Evolutionary conservation across 345 rosid genomes (phyloP).

Genomic region (Turritis glabra): DNA sequence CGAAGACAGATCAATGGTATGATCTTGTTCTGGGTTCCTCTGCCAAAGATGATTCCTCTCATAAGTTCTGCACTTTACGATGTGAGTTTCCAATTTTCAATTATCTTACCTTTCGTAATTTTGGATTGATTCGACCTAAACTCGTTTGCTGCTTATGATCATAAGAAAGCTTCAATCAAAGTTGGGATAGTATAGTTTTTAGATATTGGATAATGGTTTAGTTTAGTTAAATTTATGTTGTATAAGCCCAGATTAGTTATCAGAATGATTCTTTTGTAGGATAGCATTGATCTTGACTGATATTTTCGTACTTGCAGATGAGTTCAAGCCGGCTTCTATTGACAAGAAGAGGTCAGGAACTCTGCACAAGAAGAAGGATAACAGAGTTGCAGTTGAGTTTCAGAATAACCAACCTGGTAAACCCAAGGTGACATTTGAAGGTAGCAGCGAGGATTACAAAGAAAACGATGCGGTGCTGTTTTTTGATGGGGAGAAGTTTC

Average conservation of each 20-base stretch:
- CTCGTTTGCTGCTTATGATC: neutral
- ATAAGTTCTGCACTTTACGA: constrained; percentile 67
- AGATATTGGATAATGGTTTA: neutral
- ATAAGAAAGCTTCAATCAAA: neutral
- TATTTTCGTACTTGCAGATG: constrained; percentile 50
- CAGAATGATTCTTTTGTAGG: neutral
- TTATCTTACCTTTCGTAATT: neutral
- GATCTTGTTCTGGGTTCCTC: constrained; percentile 70
- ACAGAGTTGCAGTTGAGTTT: constrained; percentile 79
- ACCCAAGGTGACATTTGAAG: constrained; percentile 81
- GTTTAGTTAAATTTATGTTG: too few species aligned
- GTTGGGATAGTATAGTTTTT: neutral
- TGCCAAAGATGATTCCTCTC: constrained; percentile 57
- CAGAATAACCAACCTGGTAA: constrained; percentile 81
- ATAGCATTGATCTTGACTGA: neutral
- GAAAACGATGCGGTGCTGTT: constrained; percentile 78
- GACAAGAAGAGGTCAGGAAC: constrained; percentile 73
- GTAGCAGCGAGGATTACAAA: constrained; percentile 80
- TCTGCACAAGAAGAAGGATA: constrained; percentile 71
- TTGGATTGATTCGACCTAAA: neutral
- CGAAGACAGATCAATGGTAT: constrained; percentile 82
- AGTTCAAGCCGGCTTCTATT: constrained; percentile 86
- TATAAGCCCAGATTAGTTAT: neutral
- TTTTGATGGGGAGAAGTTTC: constrained; percentile 71
- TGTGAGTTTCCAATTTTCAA: constrained; percentile 45